Evolutionary conservation across 495 filamentous ascomycete species (phyloP).

Genomic region (Polyplosphaeria fusca): DNA sequence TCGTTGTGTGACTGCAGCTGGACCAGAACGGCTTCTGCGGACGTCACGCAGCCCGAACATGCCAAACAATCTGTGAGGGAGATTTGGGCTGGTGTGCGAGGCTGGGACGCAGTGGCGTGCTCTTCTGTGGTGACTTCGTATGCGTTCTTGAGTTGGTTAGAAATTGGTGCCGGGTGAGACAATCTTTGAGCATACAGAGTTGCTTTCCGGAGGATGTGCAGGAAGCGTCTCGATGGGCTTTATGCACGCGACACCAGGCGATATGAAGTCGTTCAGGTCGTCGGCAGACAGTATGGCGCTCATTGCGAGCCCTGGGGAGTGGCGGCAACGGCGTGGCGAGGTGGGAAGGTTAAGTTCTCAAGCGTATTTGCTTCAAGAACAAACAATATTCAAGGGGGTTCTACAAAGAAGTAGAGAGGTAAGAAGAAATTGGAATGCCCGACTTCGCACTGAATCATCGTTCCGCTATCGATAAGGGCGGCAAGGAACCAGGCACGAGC

Average conservation of each 20-base stretch:
- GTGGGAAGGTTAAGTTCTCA: background rate
- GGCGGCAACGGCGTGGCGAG: slow-evolving; percentile 7
- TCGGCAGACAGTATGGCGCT: slow-evolving; percentile 94
- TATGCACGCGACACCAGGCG: slow-evolving; percentile 94
- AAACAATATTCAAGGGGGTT: background rate
- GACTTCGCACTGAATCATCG: slow-evolving; percentile 1
- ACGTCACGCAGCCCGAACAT: slow-evolving; percentile 96
- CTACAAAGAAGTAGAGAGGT: background rate
- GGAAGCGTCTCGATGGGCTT: slow-evolving; percentile 94
- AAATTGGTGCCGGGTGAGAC: slow-evolving; percentile 17
- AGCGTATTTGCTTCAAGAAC: background rate
- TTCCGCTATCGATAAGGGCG: slow-evolving; percentile 24
- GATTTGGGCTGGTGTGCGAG: slow-evolving; percentile 75
- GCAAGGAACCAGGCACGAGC: background rate
- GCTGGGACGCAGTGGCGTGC: slow-evolving; percentile 56
- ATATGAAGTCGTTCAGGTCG: slow-evolving; percentile 98
- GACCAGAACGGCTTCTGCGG: slow-evolving; percentile 91
- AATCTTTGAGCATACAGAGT: slow-evolving; percentile 14
- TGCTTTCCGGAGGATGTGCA: slow-evolving; percentile 43
- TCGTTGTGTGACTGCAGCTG: slow-evolving; percentile 88
- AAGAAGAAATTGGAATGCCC: too few species aligned
- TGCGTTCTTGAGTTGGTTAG: slow-evolving; percentile 50
- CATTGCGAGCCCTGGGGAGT: slow-evolving; percentile 51
- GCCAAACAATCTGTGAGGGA: slow-evolving; percentile 96
- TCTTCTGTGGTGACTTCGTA: slow-evolving; percentile 94